Percentiles rank a stretch among this genome's conserved stretches.
These are phyloP conservation scores for Cystobasidium slooffiae DNA, from an alignment of 1,284 basidiomycete genomes.

Conservation along the genomic window DNA sequence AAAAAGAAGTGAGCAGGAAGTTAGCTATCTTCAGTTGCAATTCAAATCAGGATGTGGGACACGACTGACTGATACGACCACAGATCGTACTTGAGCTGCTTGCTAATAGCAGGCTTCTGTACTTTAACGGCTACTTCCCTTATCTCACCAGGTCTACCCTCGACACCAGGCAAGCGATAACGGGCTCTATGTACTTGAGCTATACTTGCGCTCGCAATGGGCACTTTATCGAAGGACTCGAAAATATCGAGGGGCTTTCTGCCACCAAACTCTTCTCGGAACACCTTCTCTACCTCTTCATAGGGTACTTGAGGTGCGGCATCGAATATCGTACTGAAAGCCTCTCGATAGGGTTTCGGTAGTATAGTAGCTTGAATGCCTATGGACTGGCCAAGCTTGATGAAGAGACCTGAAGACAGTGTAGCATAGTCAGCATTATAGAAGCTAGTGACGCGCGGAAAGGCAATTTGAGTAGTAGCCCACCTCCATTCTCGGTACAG, in stretches of 20 bases:
- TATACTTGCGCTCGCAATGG: constrained; percentile 82
- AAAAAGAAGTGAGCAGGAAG: background rate
- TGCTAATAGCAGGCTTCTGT: constrained; percentile 83
- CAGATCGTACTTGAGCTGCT: constrained; percentile 70
- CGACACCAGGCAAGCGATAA: constrained; percentile 60
- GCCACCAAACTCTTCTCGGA: constrained; percentile 69
- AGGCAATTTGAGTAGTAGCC: background rate
- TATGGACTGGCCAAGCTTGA: constrained; percentile 78
- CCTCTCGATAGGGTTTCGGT: constrained; percentile 69
- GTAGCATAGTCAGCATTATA: constrained; percentile 52
- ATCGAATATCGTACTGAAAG: constrained; percentile 80
- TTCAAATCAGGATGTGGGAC: background rate
- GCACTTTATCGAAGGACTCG: constrained; percentile 71
- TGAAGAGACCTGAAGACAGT: constrained; percentile 82
- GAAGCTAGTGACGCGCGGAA: background rate
- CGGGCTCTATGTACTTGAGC: constrained; percentile 85
- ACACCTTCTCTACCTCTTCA: constrained; percentile 69
- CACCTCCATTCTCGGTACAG: constrained; percentile 73
- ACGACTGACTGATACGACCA: constrained; percentile 47
- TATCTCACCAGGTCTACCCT: constrained; percentile 60
- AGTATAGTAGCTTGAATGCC: constrained; percentile 81
- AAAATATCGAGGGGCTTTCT: constrained; percentile 72
- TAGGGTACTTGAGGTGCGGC: constrained; percentile 81
- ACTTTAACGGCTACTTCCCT: constrained; percentile 80
- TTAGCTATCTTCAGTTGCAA: background rate